Base-by-base conservation (phyloP, 1,284 basidiomycete genomes). In the Ganoderma sinense region DNA sequence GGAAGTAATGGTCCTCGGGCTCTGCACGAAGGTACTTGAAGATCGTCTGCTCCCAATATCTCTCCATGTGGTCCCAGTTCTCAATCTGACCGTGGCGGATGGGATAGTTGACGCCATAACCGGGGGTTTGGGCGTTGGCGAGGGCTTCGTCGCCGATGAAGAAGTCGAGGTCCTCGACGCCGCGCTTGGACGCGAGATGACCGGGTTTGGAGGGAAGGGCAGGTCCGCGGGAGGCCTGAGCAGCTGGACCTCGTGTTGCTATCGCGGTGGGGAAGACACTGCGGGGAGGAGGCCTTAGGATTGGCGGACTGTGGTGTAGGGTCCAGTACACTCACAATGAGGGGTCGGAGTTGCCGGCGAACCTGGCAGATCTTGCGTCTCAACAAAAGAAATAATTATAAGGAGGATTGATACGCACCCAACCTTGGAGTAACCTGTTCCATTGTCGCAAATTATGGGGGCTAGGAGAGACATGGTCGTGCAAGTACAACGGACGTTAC, bases 51-150 rank as follows among this genome's bases (percentile, higher is more conserved):
- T 99, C 97, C 98, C 97, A 99, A 84, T 97, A 99, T 13, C 98
- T 88, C 82, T 99, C 98, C 98, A 99, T 99, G 78, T 98, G 91
- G 83, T 99, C 98, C 98, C 98, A 99, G 80, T 99, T 99, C 75
- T 99, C 98, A 79, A 99, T 98, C 91, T 96, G 93, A 48, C 98
- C 98, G 80, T 99, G 98, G 67, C 95, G 90, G 79, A 99, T 99
- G 29, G 98, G 98, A 82, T 99, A 98, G 82, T 97, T 94, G 20
- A 99, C 90, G 53, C 94, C 93, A 84, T 99, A 99, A 75, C 90
- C 95, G 59, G 91, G 89, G 0, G 89, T 95, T 85, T 97, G 98
- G 53, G 93, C 91, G 80, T 99, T 98, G 39, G 95, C 95, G 36
- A 99, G 87, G 1, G 98, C 98, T 82, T 99, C 97, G 82, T 99